Base-by-base conservation (phyloP, 2,329 filamentous ascomycete species). In the Cladosporium sp. region DNA sequence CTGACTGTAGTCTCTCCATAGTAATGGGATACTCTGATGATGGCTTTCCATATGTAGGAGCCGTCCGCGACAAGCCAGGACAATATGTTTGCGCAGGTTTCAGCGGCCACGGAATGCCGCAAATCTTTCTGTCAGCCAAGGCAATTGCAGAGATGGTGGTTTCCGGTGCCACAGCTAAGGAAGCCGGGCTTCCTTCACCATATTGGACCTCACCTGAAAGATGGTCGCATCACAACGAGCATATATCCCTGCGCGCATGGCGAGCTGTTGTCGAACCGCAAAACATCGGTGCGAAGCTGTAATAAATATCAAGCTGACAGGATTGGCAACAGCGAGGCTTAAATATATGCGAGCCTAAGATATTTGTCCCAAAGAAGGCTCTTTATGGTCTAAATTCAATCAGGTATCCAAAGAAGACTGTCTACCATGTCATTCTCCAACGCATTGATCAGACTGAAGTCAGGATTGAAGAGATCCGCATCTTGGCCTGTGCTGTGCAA, bases 41-140 rank as follows among this genome's bases (percentile, higher is more conserved):
- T 28, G 58, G 50, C 22, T 58, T 59, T 36, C 78, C 79, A 0
- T 73, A 75, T n/a, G 65, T 82, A 1, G 78, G 79, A 0, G 60
- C 63, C 0, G 68, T 82, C 0, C 78, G 78, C 0, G 72, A 66
- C 0, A 71, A 70, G 47, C 56, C 68, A 2, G 71, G 70, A 5
- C 73, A 78, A 60, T 77, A 73, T 47, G 68, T 82, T n/a, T 65
- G 78, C 20, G 78, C 75, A 0, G 80, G 79, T 0, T 82, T 81
- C 59, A 76, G 74, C 28, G 80, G 80, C 0, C 78, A 81, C 56
- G 80, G 80, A 0, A 82, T 82, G 78, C 73, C 77, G 0, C 63
- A 77, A 22, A 73, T 79, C 17, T 75, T 75, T 19, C 66, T 77
- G 0, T 65, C 71, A 4, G 72, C 72, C 6, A 74, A 75, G 59